Percentiles rank a stretch among this genome's conserved stretches.
These are phyloP conservation scores for Tilletia walkeri DNA, from an alignment of 1,284 basidiomycete genomes.

Conservation along the genomic window DNA sequence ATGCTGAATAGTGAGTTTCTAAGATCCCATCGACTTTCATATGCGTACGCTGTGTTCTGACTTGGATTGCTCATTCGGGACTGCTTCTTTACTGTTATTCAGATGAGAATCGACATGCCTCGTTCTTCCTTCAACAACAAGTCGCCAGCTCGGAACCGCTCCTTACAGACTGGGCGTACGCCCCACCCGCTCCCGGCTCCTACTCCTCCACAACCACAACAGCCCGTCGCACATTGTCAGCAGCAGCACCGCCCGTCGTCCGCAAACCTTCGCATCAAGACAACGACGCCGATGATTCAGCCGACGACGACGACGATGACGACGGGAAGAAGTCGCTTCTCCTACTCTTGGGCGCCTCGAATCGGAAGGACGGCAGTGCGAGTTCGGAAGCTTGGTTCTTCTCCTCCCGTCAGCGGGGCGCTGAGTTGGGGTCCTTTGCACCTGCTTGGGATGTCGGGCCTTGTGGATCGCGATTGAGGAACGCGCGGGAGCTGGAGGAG, in stretches of 20 bases:
- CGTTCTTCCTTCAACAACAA: not conserved
- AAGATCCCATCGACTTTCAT: not conserved
- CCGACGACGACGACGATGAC: not conserved
- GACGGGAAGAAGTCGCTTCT: not conserved
- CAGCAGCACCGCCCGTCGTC: not conserved
- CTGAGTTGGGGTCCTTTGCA: slow-evolving; percentile 4
- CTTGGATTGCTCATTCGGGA: too few relatives aligned
- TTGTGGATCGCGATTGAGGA: not conserved
- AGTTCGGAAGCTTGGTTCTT: slow-evolving; percentile 2
- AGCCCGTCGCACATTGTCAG: not conserved
- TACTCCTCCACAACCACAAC: not conserved
- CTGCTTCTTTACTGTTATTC: not conserved
- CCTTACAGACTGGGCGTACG: not conserved
- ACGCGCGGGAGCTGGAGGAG: not conserved
- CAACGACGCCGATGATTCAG: not conserved
- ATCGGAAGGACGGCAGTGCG: not conserved
- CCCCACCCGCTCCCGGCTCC: not conserved
- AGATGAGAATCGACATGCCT: not conserved
- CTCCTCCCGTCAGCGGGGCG: not conserved
- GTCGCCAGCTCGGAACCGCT: not conserved
- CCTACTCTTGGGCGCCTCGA: not conserved
- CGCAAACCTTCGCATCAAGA: not conserved
- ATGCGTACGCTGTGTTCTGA: too few relatives aligned
- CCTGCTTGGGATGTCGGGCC: slow-evolving; percentile 7
- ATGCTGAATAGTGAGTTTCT: slow-evolving; percentile 14